These are phyloP conservation scores for Malassezia sp. DNA, from an alignment of 1,284 basidiomycete species.

Conservation along the genomic window DNA sequence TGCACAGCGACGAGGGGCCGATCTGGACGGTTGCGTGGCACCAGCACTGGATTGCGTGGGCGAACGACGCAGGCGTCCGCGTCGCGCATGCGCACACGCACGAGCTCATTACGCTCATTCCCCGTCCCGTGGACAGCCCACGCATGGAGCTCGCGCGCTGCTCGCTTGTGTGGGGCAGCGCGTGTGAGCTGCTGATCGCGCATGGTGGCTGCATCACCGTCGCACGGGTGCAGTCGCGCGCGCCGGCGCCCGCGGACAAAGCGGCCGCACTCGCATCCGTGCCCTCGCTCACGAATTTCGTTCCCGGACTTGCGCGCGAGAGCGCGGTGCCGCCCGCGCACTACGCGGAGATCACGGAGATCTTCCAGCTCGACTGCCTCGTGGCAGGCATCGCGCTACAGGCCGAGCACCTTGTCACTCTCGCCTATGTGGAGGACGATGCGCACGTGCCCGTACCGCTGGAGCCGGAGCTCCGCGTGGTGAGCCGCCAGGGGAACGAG, in stretches of 20 bases:
- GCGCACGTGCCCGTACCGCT: slow-evolving; percentile 56
- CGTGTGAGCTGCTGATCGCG: slow-evolving; percentile 70
- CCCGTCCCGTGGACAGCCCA: slow-evolving; percentile 67
- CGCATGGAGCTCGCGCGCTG: slow-evolving; percentile 88
- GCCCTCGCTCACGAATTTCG: slow-evolving; percentile 1
- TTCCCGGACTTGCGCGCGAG: neutral
- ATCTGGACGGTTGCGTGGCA: slow-evolving; percentile 86
- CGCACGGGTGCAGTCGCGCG: slow-evolving; percentile 48
- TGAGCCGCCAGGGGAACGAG: slow-evolving; percentile 79
- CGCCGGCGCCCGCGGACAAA: slow-evolving; percentile 15
- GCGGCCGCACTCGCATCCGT: slow-evolving; percentile 15
- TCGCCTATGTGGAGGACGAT: slow-evolving; percentile 56
- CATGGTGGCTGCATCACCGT: slow-evolving; percentile 95
- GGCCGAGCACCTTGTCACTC: slow-evolving; percentile 58
- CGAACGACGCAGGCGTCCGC: slow-evolving; percentile 88
- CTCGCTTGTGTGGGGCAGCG: slow-evolving; percentile 80
- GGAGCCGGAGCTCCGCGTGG: slow-evolving; percentile 84
- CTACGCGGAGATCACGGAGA: slow-evolving; percentile 70
- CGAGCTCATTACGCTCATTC: slow-evolving; percentile 74
- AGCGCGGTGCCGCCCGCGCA: slow-evolving; percentile 16
- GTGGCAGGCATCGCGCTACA: slow-evolving; percentile 79
- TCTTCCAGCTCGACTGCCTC: slow-evolving; percentile 92
- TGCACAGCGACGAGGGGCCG: slow-evolving; percentile 83
- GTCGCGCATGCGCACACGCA: slow-evolving; percentile 76
- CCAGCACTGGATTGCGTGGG: slow-evolving; percentile 82